Percentiles rank a stretch among this genome's conserved stretches.
Conservation (phyloP, 2,329 filamentous ascomycete genomes). For the Colletotrichum sp. region DNA sequence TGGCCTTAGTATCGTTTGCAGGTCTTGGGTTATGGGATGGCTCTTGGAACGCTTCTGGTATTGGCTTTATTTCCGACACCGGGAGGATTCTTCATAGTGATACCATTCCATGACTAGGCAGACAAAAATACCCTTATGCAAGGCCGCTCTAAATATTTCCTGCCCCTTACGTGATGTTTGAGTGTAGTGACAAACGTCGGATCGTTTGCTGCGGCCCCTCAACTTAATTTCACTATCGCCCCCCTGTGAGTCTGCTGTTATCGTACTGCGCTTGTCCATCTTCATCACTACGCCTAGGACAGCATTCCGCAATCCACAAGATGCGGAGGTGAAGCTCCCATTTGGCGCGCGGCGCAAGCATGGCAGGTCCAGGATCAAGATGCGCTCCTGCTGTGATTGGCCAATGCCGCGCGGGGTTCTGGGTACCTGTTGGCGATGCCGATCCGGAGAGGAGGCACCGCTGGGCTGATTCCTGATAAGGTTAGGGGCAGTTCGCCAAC, state of each 20-base stretch:
- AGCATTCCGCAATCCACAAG: neutral
- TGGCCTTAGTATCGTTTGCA: neutral
- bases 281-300: neutral
- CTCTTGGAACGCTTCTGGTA: slow-evolving; percentile 9
- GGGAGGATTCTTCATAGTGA: slow-evolving; percentile 13
- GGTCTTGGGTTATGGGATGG: slow-evolving; percentile 7
- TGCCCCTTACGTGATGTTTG: neutral
- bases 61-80: slow-evolving; percentile 1
- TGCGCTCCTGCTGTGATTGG: slow-evolving; percentile 20
- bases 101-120: slow-evolving; percentile 10
- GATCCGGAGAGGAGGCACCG: slow-evolving; percentile 16
- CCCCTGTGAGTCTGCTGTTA: neutral
- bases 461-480: slow-evolving; percentile 20
- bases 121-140: slow-evolving; percentile 1
- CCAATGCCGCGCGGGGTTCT: slow-evolving; percentile 14
- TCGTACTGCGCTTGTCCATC: neutral
- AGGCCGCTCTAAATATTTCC: slow-evolving; percentile 3
- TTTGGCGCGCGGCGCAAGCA: neutral
- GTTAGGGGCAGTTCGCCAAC: slow-evolving; percentile 12
- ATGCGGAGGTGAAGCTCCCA: neutral
- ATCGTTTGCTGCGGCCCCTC: neutral
- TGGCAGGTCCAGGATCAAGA: slow-evolving; percentile 1
- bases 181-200: neutral
- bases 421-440: slow-evolving; percentile 5
- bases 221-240: neutral